phyloP scores from a whole-genome alignment of 2,329 filamentous ascomycete species.

The Epicoccum sorghinum region DNA sequence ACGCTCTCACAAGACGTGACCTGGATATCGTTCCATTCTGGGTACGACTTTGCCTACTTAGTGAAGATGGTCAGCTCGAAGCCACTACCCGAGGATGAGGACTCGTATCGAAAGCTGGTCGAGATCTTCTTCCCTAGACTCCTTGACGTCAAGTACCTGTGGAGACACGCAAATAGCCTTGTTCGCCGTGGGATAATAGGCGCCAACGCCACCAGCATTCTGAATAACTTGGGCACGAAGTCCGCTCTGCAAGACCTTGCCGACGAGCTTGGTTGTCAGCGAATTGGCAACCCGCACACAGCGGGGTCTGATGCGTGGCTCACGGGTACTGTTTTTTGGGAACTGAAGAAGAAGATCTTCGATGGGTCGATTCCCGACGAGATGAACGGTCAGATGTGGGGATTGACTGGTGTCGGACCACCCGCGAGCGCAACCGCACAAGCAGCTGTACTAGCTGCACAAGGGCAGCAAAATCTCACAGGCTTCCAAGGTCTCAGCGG shows the following conservation, averaged over 20 bases:
- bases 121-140: slow-evolving; percentile 91
- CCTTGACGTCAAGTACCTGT: slow-evolving; percentile 96
- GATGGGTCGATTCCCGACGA: slow-evolving; percentile 77
- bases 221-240: slow-evolving; percentile 87
- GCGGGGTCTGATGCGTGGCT: slow-evolving; percentile 92
- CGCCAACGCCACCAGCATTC: slow-evolving; percentile 67
- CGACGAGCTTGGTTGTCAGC: slow-evolving; percentile 88
- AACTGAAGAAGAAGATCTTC: slow-evolving; percentile 87
- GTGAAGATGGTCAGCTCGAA: slow-evolving; percentile 90
- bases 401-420: slow-evolving; percentile 69
- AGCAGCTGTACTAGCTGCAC: slow-evolving; percentile 51
- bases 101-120: slow-evolving; percentile 86
- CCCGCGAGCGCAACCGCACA: slow-evolving; percentile 64
- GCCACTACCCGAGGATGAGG: slow-evolving; percentile 84
- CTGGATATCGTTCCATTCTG: slow-evolving; percentile 97
- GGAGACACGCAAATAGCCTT: slow-evolving; percentile 80
- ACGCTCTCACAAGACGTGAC: slow-evolving; percentile 86
- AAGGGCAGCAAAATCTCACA: slow-evolving; percentile 42
- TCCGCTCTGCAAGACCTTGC: slow-evolving; percentile 92
- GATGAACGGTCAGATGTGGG: slow-evolving; percentile 92
- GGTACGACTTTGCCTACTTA: slow-evolving; percentile 97
- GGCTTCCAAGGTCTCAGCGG: slow-evolving; percentile 46
- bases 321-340: slow-evolving; percentile 94
- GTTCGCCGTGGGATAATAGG: slow-evolving; percentile 57
- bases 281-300: slow-evolving; percentile 86